phyloP scores from a whole-genome alignment of 805 yeast genomes.

The Wickerhamomyces tratensis region DNA sequence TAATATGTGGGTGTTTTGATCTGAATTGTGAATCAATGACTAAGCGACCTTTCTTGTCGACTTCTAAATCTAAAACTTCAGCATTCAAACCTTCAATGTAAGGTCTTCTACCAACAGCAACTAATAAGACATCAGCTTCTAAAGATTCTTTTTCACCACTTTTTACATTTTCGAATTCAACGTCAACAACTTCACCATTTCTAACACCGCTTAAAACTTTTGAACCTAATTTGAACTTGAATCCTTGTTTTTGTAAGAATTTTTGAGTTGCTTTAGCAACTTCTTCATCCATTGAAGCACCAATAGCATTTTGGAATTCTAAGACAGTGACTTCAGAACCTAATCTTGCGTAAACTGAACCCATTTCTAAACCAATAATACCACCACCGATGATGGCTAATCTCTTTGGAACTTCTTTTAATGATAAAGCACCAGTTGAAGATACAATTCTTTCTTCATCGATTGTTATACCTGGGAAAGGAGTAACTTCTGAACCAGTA shows the following conservation, averaged over 20 bases:
- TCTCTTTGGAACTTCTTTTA: slow-evolving; percentile 87
- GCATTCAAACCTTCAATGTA: slow-evolving; percentile 83
- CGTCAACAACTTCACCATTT: slow-evolving; percentile 80
- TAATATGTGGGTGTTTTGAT: slow-evolving; percentile 86
- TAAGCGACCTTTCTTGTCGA: slow-evolving; percentile 86
- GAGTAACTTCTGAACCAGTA: slow-evolving; percentile 97
- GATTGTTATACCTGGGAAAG: slow-evolving; percentile 95
- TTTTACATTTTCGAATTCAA: slow-evolving; percentile 86
- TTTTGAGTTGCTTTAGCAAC: slow-evolving; percentile 86
- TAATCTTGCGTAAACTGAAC: slow-evolving; percentile 91
- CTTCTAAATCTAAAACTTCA: slow-evolving; percentile 83
- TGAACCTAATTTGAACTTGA: slow-evolving; percentile 85
- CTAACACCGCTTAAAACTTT: slow-evolving; percentile 83
- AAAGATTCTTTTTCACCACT: slow-evolving; percentile 68
- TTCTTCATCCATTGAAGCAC: slow-evolving; percentile 98
- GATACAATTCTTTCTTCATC: slow-evolving; percentile 97
- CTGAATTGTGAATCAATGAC: slow-evolving; percentile 91
- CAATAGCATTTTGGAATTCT: slow-evolving; percentile 84
- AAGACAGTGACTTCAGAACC: slow-evolving; percentile 93
- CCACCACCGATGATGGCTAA: slow-evolving; percentile 97
- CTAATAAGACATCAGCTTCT: slow-evolving; percentile 89
- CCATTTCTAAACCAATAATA: slow-evolving; percentile 99
- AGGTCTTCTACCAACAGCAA: slow-evolving; percentile 99
- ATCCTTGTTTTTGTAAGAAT: slow-evolving; percentile 87
- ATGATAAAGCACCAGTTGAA: slow-evolving; percentile 83